Conservation (phyloP, 441 rosid species). For the Corymbia citriodora region DNA sequence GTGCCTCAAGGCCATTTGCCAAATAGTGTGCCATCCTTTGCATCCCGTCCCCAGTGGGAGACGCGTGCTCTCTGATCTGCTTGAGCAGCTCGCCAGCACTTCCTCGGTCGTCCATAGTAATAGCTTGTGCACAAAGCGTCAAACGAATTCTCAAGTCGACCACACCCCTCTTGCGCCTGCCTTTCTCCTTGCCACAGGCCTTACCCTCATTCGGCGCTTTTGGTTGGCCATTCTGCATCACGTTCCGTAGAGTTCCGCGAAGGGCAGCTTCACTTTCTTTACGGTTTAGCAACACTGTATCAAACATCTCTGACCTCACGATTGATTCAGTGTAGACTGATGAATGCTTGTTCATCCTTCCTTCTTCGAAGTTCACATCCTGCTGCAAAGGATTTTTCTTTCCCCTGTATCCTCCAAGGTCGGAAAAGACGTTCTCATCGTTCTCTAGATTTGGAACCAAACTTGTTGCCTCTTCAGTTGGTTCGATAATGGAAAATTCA, state of each 20-base stretch:
- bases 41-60: constrained; percentile 8
- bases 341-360: constrained; percentile 6
- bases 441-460: not conserved
- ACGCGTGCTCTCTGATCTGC: constrained; percentile 8
- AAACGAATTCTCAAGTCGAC: constrained; percentile 9
- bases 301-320: constrained; percentile 3
- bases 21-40: constrained; percentile 8
- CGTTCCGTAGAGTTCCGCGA: not conserved
- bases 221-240: not conserved
- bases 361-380: not conserved
- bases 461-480: not conserved
- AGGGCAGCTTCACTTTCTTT: not conserved
- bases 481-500: not conserved
- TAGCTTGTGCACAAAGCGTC: constrained; percentile 7
- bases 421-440: not conserved
- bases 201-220: not conserved
- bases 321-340: not conserved
- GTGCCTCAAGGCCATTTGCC: constrained; percentile 4
- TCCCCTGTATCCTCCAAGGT: not conserved
- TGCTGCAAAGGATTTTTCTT: constrained; percentile 1
- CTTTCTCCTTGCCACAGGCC: not conserved
- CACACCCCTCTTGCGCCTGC: constrained; percentile 3
- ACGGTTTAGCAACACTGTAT: not conserved
- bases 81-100: not conserved
- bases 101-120: not conserved